Evolutionary conservation across 306 rosid species (phyloP), one percentile per base, ranked within the genome.

Genomic region (Pterocarpus macrocarpus): DNA sequence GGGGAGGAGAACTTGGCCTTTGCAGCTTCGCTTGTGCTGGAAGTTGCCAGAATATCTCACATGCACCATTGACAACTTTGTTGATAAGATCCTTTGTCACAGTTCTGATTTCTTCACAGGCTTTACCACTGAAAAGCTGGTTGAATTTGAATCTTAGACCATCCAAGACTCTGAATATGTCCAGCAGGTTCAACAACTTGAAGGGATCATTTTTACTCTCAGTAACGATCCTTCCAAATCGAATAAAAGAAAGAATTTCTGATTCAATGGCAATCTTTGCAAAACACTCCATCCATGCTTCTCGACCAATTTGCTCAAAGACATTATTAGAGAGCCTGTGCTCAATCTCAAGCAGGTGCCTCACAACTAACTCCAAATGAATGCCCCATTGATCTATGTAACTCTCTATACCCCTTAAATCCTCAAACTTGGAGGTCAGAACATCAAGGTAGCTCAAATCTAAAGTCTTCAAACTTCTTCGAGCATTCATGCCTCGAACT

Each of bases 31-130:
- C 97, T 83, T 96, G 99, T 35, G 83, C 75, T 11, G 99, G 94
- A 85, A 96, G 97, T 59, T 92, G 91, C 84, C 87, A 84, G 84
- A 96, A 91, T 76, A 96, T 83, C 76, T 87, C 94, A 71, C 83
- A 85, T 22, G 86, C 87, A 15, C 96, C 91, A 63, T 90, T 83
- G 5, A 96, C 89, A 36, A 96, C 88, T 74, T 39, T 64, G 69
- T 81, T 87, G 73, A 95, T 77, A 7, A 95, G 90, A 82, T 93
- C 98, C 81, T 93, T 90, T 22, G 90, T 95, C 57, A 71, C 64
- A 64, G 34, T 83, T 76, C 86, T 91, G 34, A 93, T 90, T 80
- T 89, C 91, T 22, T 79, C 64, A 81, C 94, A 91, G 64, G 84
- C 90, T 76, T 89, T 76, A 8, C 86, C 89, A 4, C 91, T 75